phyloP scores from a whole-genome alignment of 2,329 filamentous ascomycete species.

The Stachybotrys chartarum region DNA sequence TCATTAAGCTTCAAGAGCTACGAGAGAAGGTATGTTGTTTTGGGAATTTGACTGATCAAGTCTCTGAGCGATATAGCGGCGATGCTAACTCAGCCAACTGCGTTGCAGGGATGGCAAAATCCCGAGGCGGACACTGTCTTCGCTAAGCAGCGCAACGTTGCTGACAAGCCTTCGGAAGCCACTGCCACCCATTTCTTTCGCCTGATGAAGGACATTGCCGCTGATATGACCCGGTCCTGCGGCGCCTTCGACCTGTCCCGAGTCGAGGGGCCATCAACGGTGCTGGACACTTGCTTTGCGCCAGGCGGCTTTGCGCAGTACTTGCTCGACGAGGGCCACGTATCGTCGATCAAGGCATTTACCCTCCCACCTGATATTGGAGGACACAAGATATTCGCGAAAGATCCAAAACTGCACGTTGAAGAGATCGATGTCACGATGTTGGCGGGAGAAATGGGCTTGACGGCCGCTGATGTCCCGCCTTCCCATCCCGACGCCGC shows the following conservation, averaged over 20 bases:
- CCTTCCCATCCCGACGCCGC: slow-evolving; percentile 8
- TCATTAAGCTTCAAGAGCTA: neutral
- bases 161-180: slow-evolving; percentile 28
- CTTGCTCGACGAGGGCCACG: slow-evolving; percentile 26
- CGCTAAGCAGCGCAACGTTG: slow-evolving; percentile 24
- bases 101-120: slow-evolving; percentile 35
- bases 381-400: slow-evolving; percentile 30
- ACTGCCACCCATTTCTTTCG: slow-evolving; percentile 24
- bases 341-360: slow-evolving; percentile 24
- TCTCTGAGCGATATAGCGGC: neutral
- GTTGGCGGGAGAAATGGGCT: slow-evolving; percentile 37
- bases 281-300: slow-evolving; percentile 50
- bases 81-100: neutral
- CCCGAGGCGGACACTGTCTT: slow-evolving; percentile 35
- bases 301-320: slow-evolving; percentile 42
- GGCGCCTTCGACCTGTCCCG: slow-evolving; percentile 15
- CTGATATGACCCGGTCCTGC: slow-evolving; percentile 29
- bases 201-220: slow-evolving; percentile 35
- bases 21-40: neutral
- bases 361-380: slow-evolving; percentile 31
- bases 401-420: slow-evolving; percentile 8
- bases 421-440: slow-evolving; percentile 41
- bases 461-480: slow-evolving; percentile 17
- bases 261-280: slow-evolving; percentile 7
- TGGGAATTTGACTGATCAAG: too few species aligned